Conservation (phyloP, 257 asterid genomes). For the Ligustrum vulgare region DNA sequence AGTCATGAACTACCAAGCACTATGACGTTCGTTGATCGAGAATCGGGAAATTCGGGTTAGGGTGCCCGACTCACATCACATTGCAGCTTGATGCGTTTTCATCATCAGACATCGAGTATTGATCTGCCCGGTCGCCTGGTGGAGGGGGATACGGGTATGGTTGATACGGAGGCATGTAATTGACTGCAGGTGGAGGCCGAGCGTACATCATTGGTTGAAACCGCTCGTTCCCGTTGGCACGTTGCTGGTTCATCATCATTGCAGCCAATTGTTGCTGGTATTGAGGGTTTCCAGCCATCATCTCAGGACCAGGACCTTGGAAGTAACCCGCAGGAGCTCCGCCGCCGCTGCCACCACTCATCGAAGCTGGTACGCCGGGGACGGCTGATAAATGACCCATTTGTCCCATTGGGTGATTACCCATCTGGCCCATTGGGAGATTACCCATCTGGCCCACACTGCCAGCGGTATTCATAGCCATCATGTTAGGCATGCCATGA, state of each 20-base stretch:
- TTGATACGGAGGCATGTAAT: slow-evolving; percentile 71
- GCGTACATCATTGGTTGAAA: slow-evolving; percentile 99
- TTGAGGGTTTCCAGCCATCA: slow-evolving; percentile 60
- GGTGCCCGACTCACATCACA: slow-evolving; percentile 51
- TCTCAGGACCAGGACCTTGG: slow-evolving; percentile 50
- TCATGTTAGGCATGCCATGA: slow-evolving; percentile 90
- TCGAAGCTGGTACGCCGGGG: slow-evolving; percentile 63
- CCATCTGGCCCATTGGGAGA: slow-evolving; percentile 46
- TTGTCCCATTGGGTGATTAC: slow-evolving; percentile 56
- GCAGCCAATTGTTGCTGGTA: slow-evolving; percentile 66
- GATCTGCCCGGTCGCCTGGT: slow-evolving; percentile 51
- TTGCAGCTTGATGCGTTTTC: slow-evolving; percentile 70
- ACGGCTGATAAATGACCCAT: slow-evolving; percentile 54
- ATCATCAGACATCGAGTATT: slow-evolving; percentile 62
- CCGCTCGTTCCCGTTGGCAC: slow-evolving; percentile 88
- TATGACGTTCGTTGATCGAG: not conserved
- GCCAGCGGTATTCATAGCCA: slow-evolving; percentile 61
- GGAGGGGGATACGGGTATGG: slow-evolving; percentile 54
- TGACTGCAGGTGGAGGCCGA: slow-evolving; percentile 86
- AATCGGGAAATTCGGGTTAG: not conserved
- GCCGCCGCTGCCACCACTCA: slow-evolving; percentile 44
- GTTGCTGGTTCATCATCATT: slow-evolving; percentile 94
- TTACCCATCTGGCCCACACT: slow-evolving; percentile 51
- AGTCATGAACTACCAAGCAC: slow-evolving; percentile 18
- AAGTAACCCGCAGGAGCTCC: slow-evolving; percentile 22